Evolutionary conservation across 1,139 yeast genomes (phyloP).

Genomic region (Petasospora fabianii): DNA sequence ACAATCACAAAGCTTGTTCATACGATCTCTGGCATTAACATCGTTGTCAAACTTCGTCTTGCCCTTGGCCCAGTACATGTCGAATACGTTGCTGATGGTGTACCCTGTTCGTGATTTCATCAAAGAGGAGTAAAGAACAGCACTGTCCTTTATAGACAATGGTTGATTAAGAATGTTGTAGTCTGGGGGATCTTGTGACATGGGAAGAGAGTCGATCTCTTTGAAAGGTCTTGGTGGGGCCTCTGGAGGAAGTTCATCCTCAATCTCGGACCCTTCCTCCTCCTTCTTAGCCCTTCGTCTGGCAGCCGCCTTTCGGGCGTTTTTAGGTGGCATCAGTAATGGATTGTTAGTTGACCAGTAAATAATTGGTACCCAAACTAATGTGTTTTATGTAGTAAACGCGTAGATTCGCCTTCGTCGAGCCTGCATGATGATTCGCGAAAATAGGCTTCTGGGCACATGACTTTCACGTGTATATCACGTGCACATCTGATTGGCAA

Average conservation of each 20-base stretch:
- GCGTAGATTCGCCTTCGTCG: no score
- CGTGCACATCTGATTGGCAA: no score
- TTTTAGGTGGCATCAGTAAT: slow-evolving; percentile 39
- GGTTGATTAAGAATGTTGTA: slow-evolving; percentile 60
- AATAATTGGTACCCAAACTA: no score
- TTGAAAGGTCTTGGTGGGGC: slow-evolving; percentile 58
- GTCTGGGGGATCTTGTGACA: slow-evolving; percentile 61
- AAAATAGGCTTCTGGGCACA: no score
- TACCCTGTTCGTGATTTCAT: slow-evolving; percentile 74
- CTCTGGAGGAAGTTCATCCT: slow-evolving; percentile 33
- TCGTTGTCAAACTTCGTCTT: slow-evolving; percentile 43
- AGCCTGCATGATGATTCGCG: no score
- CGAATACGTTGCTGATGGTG: slow-evolving; percentile 70
- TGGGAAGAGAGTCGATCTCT: slow-evolving; percentile 66
- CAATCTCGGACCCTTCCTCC: slow-evolving; percentile 36
- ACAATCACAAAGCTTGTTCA: slow-evolving; percentile 86
- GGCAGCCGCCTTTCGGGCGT: slow-evolving; percentile 28
- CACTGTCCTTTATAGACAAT: slow-evolving; percentile 67
- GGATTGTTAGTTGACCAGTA: not conserved
- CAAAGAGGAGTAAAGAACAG: slow-evolving; percentile 66
- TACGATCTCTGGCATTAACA: slow-evolving; percentile 58
- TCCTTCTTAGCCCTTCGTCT: slow-evolving; percentile 22
- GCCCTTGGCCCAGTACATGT: slow-evolving; percentile 75
- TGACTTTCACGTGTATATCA: no score
- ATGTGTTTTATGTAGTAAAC: no score